phyloP scores from a whole-genome alignment of 1,284 basidiomycete species.

The Sanguinoderma infundibulare region DNA sequence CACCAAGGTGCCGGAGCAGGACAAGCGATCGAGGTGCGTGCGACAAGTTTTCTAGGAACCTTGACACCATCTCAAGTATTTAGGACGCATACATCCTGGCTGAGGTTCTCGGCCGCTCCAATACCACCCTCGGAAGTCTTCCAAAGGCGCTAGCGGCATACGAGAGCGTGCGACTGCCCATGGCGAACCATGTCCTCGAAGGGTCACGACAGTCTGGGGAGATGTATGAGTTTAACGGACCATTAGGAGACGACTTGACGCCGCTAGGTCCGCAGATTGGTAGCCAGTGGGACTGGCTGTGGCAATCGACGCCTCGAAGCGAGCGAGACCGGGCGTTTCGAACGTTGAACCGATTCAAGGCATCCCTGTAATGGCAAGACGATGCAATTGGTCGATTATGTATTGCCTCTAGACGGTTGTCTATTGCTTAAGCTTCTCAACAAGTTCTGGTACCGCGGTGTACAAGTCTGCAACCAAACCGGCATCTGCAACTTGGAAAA shows the following conservation, averaged over 20 bases:
- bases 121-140: conserved; percentile 42
- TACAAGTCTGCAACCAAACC: conserved; percentile 94
- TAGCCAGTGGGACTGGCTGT: conserved; percentile 34
- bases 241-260: conserved; percentile 21
- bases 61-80: neutral
- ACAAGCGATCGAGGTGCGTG: conserved; percentile 40
- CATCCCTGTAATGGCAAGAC: neutral
- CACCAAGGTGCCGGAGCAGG: conserved; percentile 41
- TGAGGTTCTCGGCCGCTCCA: conserved; percentile 48
- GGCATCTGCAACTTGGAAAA: conserved; percentile 98
- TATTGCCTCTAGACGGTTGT: neutral
- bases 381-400: neutral
- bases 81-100: conserved; percentile 59
- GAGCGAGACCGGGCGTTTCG: conserved; percentile 23
- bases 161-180: conserved; percentile 50
- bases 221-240: conserved; percentile 35
- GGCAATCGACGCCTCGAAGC: conserved; percentile 26
- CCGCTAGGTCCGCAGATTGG: conserved; percentile 29
- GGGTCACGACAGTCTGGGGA: conserved; percentile 49
- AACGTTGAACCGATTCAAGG: conserved; percentile 5
- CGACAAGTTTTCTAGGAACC: neutral
- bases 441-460: conserved; percentile 86
- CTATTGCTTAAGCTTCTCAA: conserved; percentile 74
- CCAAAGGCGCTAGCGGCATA: conserved; percentile 47
- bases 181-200: conserved; percentile 45